A percentile compares a stretch with the other conserved stretches of the same genome.
phyloP scores from a whole-genome alignment of 2,329 filamentous ascomycete genomes.

The Septoria linicola region DNA sequence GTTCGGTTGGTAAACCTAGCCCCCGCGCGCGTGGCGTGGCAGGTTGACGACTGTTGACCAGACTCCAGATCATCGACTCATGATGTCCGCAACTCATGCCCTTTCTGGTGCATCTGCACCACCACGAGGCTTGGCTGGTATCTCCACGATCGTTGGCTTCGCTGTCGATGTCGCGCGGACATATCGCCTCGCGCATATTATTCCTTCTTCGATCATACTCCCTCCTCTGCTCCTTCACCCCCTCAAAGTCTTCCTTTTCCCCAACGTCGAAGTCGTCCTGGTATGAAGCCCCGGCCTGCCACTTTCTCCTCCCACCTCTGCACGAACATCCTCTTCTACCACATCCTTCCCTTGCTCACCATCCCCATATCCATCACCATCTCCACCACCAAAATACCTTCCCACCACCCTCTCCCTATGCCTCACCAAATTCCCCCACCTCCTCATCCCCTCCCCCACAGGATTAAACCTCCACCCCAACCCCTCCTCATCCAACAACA shows the following conservation, averaged over 20 bases:
- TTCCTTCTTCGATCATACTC: too few species aligned
- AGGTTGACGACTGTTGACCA: too few species aligned
- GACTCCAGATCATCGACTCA: too few species aligned
- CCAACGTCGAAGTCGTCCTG: slow-evolving; percentile 6
- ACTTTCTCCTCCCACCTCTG: background rate
- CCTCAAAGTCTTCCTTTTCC: slow-evolving; percentile 11
- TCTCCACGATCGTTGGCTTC: too few species aligned
- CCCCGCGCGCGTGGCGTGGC: too few species aligned
- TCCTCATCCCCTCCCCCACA: slow-evolving; percentile 57
- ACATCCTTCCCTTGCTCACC: background rate
- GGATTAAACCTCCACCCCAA: slow-evolving; percentile 64
- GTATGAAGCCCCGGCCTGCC: background rate
- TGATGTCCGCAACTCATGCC: too few species aligned
- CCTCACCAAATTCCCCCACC: slow-evolving; percentile 61
- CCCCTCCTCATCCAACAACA: slow-evolving; percentile 63
- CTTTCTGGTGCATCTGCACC: too few species aligned
- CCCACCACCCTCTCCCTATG: slow-evolving; percentile 61
- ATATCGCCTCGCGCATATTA: too few species aligned
- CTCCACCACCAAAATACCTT: background rate
- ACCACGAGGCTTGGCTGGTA: too few species aligned
- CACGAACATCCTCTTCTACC: background rate
- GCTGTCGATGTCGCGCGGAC: too few species aligned
- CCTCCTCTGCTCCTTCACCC: too few species aligned
- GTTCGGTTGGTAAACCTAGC: too few species aligned
- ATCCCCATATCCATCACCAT: background rate